Base-by-base conservation (phyloP, 2,329 filamentous ascomycete genomes). In the Trichoderma polysporum region DNA sequence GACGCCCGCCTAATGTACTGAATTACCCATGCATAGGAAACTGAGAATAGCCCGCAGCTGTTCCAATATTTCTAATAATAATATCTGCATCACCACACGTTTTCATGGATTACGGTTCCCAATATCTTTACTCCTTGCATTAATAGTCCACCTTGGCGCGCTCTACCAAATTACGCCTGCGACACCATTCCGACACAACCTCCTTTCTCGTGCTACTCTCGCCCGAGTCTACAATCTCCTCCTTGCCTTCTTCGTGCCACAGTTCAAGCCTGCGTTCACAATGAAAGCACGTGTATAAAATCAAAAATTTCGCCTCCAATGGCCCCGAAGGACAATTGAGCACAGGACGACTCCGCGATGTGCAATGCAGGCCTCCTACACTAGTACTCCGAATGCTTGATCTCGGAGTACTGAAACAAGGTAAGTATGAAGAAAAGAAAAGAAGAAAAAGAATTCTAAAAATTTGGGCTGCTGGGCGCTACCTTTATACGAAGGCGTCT, bases 321-420 rank as follows among this genome's bases (percentile, higher is more conserved):
- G 82, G 81, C 79, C 80, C 79, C 78, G 78, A 83, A 83, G 80
- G 81, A 79, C 81, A 83, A 82, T 83, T 77, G 79, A 83, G 78
- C 70, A 72, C 74, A 75, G 78, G 76, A 77, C 73, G 77, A 81
- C 80, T 78, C 82, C 82, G 79, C 82, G 81, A 74, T 82, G 82
- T 85, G 82, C 82, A 82, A 83, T 84, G 82, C 81, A 84, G 82
- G 80, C 78, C 77, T 78, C 75, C 79, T 78, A 72, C 72, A 74
- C 79, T 82, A 78, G 75, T 72, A 71, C 66, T 72, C 72, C 74
- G 76, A 70, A 74, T 79, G 80, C 79, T 70, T 84, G 82, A 84
- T 75, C 82, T 73, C 74, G 75, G 73, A 70, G 71, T 68, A 72
- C 74, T 77, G 75, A 75, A 76, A 78, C 76, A 84, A 84, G 81